Conservation (phyloP, 768 basidiomycete genomes). For the Coprinopsis marcescibilis region DNA sequence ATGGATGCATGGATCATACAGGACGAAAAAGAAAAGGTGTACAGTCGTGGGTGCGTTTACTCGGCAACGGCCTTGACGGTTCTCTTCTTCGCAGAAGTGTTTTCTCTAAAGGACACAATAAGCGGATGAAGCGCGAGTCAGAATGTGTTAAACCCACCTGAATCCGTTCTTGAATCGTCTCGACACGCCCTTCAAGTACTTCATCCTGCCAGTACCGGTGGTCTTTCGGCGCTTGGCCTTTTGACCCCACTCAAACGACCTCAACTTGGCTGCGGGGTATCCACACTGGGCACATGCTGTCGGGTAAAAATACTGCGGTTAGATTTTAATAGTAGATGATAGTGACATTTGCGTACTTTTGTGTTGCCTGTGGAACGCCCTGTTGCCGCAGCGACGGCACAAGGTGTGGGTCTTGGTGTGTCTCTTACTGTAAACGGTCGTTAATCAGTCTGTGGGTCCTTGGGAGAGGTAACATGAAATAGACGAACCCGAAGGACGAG, state of each 20-base stretch:
- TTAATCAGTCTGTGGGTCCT: conserved; percentile 1
- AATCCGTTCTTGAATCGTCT: conserved; percentile 99
- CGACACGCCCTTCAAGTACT: conserved; percentile 85
- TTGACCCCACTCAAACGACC: conserved; percentile 96
- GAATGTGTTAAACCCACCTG: conserved; percentile 48
- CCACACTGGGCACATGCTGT: conserved; percentile 94
- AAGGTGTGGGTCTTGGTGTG: conserved; percentile 97
- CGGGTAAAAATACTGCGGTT: background rate
- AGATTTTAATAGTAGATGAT: background rate
- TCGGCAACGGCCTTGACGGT: conserved; percentile 49
- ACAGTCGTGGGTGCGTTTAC: conserved; percentile 15
- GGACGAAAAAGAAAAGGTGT: background rate
- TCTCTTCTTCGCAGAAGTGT: conserved; percentile 86
- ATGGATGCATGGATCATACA: conserved; percentile 7
- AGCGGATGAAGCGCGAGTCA: background rate
- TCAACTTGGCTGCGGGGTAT: conserved; percentile 91
- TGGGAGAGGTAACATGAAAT: background rate
- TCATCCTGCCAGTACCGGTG: conserved; percentile 95
- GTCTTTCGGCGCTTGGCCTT: conserved; percentile 99
- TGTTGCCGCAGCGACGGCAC: conserved; percentile 94
- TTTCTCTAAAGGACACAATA: conserved; percentile 56
- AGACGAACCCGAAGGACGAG: conserved; percentile 87
- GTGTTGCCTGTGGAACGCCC: conserved; percentile 98
- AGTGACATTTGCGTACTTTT: conserved; percentile 59
- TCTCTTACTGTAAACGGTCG: conserved; percentile 70